phyloP scores from a whole-genome alignment of 148 eudicot species.

The Salicornia ramosissima region DNA sequence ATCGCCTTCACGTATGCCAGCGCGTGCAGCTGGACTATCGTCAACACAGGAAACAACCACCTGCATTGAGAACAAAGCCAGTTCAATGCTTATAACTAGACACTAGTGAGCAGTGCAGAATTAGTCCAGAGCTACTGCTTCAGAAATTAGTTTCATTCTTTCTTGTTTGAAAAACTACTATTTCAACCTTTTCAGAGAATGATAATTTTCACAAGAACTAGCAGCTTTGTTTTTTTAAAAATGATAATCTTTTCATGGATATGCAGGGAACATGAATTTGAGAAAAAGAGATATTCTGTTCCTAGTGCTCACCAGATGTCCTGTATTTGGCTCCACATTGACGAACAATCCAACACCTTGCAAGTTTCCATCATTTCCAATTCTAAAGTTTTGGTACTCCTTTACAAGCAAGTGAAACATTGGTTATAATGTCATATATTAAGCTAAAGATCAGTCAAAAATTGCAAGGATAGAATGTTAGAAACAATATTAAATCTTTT shows the following conservation, averaged over 20 bases:
- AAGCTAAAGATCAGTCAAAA: background rate
- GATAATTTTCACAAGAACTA: no score
- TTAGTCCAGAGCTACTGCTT: background rate
- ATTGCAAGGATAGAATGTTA: background rate
- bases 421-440: background rate
- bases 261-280: background rate
- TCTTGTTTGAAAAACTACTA: no score
- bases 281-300: background rate
- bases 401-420: conserved; percentile 23
- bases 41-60: conserved; percentile 77
- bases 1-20: conserved; percentile 87
- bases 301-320: conserved; percentile 64
- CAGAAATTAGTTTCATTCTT: no score
- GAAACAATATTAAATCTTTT: no score
- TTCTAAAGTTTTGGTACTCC: conserved; percentile 91
- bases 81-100: background rate
- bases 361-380: conserved; percentile 92
- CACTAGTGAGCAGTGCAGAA: background rate
- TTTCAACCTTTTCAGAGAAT: no score
- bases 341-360: conserved; percentile 95
- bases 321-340: conserved; percentile 68
- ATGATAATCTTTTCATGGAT: no score
- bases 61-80: conserved; percentile 33
- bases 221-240: no score
- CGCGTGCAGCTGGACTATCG: conserved; percentile 89